Percentiles rank a stretch among this genome's conserved stretches.
Evolutionary conservation across 2,329 filamentous ascomycete genomes (phyloP).

Genomic region (Scedosporium apiospermum): DNA sequence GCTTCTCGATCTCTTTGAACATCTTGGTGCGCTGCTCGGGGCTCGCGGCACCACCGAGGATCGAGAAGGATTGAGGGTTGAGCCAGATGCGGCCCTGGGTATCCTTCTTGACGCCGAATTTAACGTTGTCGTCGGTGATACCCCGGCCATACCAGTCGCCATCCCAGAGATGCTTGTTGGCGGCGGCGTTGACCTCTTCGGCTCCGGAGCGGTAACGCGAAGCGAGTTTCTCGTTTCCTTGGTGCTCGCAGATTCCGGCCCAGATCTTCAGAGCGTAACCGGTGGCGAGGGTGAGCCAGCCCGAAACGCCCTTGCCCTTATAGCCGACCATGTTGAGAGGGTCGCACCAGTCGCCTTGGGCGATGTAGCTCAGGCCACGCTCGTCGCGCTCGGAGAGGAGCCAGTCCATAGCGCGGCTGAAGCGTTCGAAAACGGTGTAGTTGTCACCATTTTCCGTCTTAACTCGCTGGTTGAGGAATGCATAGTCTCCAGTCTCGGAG

Average conservation of each 20-base stretch:
- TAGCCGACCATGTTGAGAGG: slow-evolving; percentile 55
- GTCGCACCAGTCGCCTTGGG: slow-evolving; percentile 51
- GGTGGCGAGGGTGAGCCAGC: slow-evolving; percentile 48
- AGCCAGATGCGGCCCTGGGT: slow-evolving; percentile 47
- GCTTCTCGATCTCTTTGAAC: slow-evolving; percentile 37
- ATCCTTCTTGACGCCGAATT: slow-evolving; percentile 41
- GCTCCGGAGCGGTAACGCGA: slow-evolving; percentile 34
- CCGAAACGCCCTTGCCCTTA: slow-evolving; percentile 47
- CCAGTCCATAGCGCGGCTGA: slow-evolving; percentile 49
- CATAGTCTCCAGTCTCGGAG: slow-evolving; percentile 44
- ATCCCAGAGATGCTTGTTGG: slow-evolving; percentile 44
- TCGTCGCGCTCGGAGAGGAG: slow-evolving; percentile 39
- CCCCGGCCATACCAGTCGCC: slow-evolving; percentile 48
- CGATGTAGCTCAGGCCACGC: slow-evolving; percentile 46
- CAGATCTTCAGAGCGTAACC: slow-evolving; percentile 42
- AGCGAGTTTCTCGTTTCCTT: slow-evolving; percentile 28
- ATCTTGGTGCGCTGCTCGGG: slow-evolving; percentile 32
- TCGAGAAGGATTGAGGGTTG: slow-evolving; percentile 47
- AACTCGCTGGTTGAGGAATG: slow-evolving; percentile 33
- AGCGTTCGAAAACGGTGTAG: slow-evolving; percentile 43
- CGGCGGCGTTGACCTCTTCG: slow-evolving; percentile 36
- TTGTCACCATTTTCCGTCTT: slow-evolving; percentile 30
- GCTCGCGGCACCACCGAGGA: slow-evolving; percentile 41
- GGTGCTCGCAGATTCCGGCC: slow-evolving; percentile 40
- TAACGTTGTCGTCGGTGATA: slow-evolving; percentile 45